Evolutionary conservation across 1,284 basidiomycete genomes (phyloP), one percentile per base, ranked within the genome.

Genomic region (Cystobasidium slooffiae): DNA sequence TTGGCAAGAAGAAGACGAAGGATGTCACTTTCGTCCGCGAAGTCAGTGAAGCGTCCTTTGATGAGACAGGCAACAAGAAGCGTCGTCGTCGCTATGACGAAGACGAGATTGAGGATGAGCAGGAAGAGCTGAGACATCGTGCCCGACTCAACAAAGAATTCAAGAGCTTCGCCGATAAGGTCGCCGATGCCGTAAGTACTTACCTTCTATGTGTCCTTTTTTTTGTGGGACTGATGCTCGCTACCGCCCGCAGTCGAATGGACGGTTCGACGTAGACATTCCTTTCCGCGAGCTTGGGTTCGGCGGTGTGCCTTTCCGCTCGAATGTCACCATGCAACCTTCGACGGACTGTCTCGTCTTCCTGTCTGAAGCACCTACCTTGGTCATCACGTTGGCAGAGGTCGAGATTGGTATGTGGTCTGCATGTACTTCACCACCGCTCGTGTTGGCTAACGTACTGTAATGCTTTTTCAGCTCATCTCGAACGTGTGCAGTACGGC

Each of bases 21-120:
- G 97, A 99, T 82, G 89, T 99, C 9, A 97, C 99, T 88, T 98
- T 99, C 84, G 97, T 92, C 85, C 92, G 97, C 31, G 97, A 99
- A 84, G 97, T 95, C 1, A 93, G 93, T 0, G 97, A 99, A 80
- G 94, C 96, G 47, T 93, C 96, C 78, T 99, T 98, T 81, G 97
- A 99, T 81, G 97, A 99, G 84, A 97, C 95, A 0, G 96, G 96
- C n/a, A 98, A 98, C 81, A 89, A 94, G 78, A 99, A 98, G 83
- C 89, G 97, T 75, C 93, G 96, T 78, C 89, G 95, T 70, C 97
- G 97, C 80, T 96, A 96, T 52, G 97, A 99, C 81, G 97, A 99
- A 83, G 97, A 99, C 82, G 97, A 99, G 84, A 95, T 99, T 77
- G 96, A 99, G 85, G 91, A 97, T 83, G 97, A 99, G 82, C 96